A percentile compares a stretch with the other conserved stretches of the same genome.
Evolutionary conservation across 139 green algal genomes (phyloP).

Genomic region (Mesotaenium endlicherianum): DNA sequence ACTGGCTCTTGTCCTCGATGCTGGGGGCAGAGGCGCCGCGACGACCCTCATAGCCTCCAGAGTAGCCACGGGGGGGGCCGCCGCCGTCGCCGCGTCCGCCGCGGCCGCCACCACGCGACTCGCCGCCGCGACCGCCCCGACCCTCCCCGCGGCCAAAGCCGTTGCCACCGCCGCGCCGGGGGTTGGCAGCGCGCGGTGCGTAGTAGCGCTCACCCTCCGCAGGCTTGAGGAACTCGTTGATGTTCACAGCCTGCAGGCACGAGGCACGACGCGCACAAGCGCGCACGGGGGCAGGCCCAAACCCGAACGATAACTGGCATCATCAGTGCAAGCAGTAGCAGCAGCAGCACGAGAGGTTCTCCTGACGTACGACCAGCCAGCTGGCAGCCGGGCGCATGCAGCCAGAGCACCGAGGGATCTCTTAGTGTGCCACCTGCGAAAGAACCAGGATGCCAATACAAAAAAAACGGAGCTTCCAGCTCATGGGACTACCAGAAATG

Average conservation of each 20-base stretch:
- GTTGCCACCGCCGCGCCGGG: not conserved
- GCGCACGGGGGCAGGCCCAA: not conserved
- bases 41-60: not conserved
- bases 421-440: too few relatives aligned
- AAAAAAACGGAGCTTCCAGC: too few relatives aligned
- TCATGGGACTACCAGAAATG: too few relatives aligned
- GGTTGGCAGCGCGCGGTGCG: too few relatives aligned
- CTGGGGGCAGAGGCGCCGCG: not conserved
- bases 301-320: too few relatives aligned
- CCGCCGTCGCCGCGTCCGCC: constrained; percentile 8
- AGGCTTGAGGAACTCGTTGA: constrained; percentile 40
- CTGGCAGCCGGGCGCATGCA: too few relatives aligned
- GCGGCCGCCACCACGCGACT: not conserved
- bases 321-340: too few relatives aligned
- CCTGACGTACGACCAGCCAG: too few relatives aligned
- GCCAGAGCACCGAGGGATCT: too few relatives aligned
- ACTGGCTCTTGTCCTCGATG: constrained; percentile 31
- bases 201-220: constrained; percentile 18
- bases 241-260: constrained; percentile 23
- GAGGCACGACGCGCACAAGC: not conserved
- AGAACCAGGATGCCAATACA: too few relatives aligned
- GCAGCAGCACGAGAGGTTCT: too few relatives aligned
- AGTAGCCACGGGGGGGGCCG: not conserved
- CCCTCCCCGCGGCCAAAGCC: not conserved
- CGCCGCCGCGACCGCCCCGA: not conserved